Evolutionary conservation across 23 red algal genomes (phyloP).

Genomic region (Agarophyton chilense): DNA sequence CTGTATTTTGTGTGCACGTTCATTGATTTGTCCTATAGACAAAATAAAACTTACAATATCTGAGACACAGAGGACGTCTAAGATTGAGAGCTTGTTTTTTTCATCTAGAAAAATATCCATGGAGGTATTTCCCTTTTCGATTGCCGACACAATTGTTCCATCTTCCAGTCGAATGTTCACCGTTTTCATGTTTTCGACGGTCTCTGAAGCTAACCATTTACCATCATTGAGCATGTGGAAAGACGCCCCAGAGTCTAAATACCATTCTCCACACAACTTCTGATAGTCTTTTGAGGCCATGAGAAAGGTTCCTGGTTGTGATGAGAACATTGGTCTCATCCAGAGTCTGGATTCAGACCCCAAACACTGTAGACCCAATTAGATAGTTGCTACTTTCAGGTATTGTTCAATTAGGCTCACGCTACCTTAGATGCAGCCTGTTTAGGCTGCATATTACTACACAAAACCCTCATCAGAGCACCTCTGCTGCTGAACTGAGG

Average conservation of each 20-base stretch:
- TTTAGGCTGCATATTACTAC: no score
- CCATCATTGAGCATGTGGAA: slow-evolving; percentile 8
- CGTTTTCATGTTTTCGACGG: not conserved
- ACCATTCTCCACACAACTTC: no score
- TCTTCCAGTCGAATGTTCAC: not conserved
- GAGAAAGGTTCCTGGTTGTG: no score
- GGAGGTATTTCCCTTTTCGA: not conserved
- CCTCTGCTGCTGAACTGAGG: no score
- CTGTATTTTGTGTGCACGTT: not conserved
- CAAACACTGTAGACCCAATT: no score
- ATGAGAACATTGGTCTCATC: no score
- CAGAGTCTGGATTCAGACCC: no score
- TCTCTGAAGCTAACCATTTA: not conserved
- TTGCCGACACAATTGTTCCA: not conserved
- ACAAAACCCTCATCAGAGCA: no score
- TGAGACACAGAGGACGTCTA: not conserved
- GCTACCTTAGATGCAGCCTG: no score
- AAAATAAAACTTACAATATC: not conserved
- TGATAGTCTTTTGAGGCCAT: no score
- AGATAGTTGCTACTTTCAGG: no score
- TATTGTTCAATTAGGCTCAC: no score
- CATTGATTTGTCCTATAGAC: not conserved
- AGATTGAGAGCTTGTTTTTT: not conserved
- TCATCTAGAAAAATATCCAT: not conserved
- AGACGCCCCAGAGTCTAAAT: not conserved